Percentiles rank a stretch among this genome's conserved stretches.
These are phyloP conservation scores for Buxus sempervirens DNA, from an alignment of 164 flowering plant genomes.

Conservation along the genomic window DNA sequence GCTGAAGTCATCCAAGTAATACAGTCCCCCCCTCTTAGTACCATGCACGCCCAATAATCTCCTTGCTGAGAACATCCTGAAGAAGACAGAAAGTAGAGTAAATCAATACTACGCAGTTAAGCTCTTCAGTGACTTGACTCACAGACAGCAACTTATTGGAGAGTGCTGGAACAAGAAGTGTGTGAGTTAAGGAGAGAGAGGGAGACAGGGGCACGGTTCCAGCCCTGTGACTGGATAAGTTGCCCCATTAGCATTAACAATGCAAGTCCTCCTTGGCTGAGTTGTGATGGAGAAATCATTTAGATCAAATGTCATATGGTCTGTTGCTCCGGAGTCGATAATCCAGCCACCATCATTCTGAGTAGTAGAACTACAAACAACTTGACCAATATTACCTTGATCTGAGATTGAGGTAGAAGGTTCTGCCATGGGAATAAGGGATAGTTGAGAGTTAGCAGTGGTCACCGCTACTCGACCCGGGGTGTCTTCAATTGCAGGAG, in stretches of 20 bases:
- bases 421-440: background rate
- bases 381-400: background rate
- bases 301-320: background rate
- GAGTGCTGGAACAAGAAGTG: conserved; percentile 2
- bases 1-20: too few species aligned
- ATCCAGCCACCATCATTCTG: background rate
- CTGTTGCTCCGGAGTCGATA: background rate
- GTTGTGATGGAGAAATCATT: background rate
- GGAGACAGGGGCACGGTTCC: background rate
- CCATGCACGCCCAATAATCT: too few species aligned
- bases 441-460: background rate
- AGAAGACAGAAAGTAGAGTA: conserved; percentile 2
- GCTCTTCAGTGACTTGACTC: conserved; percentile 6
- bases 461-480: background rate
- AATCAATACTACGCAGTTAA: conserved; percentile 1
- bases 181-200: background rate
- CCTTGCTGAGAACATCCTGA: background rate
- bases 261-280: background rate
- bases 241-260: background rate
- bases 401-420: background rate
- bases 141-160: background rate
- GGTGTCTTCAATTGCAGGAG: background rate
- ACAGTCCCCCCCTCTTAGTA: too few species aligned
- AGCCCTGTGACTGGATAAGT: background rate
- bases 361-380: background rate